These are phyloP conservation scores for Schizosaccharomyces osmophilus DNA, from an alignment of 805 yeast species.

Conservation along the genomic window DNA sequence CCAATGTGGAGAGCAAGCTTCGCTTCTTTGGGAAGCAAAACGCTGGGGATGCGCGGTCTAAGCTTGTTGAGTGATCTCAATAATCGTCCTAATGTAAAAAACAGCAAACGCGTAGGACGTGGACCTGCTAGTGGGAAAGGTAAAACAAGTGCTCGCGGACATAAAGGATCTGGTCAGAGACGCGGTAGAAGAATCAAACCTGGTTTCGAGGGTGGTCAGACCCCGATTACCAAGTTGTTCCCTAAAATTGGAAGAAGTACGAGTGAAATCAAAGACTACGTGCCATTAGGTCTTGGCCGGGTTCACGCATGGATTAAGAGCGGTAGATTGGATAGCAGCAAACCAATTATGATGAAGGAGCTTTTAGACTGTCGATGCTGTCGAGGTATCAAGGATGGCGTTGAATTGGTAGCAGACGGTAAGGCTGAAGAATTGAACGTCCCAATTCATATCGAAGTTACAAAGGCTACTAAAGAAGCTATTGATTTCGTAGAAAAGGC, in stretches of 20 bases:
- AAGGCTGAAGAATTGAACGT: slow-evolving; percentile 17
- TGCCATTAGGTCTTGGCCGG: slow-evolving; percentile 32
- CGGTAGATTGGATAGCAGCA: slow-evolving; percentile 32
- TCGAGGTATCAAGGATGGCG: slow-evolving; percentile 55
- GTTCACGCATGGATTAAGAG: slow-evolving; percentile 46
- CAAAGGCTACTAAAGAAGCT: slow-evolving; percentile 54
- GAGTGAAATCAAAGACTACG: slow-evolving; percentile 1
- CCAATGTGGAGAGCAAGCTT: too few relatives aligned
- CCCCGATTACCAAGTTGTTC: slow-evolving; percentile 61
- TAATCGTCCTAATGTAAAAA: not conserved
- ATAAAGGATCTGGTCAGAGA: slow-evolving; percentile 74
- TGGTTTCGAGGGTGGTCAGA: slow-evolving; percentile 98
- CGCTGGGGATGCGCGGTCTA: not conserved
- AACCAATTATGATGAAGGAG: slow-evolving; percentile 41
- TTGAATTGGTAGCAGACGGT: slow-evolving; percentile 41
- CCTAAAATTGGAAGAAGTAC: slow-evolving; percentile 68
- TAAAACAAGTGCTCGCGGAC: slow-evolving; percentile 92
- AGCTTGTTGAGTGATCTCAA: not conserved
- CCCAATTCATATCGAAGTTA: slow-evolving; percentile 57
- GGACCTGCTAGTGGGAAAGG: slow-evolving; percentile 24
- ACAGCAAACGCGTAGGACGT: slow-evolving; percentile 1
- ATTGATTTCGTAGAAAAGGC: slow-evolving; percentile 43
- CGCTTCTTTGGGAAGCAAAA: not conserved
- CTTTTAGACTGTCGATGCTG: slow-evolving; percentile 56
- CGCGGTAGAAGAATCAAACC: slow-evolving; percentile 49